Percentiles rank a stretch among this genome's conserved stretches.
These are phyloP conservation scores for Phytopythium cucurbitacearum DNA, from an alignment of 352 stramenopile genomes.

Conservation along the genomic window DNA sequence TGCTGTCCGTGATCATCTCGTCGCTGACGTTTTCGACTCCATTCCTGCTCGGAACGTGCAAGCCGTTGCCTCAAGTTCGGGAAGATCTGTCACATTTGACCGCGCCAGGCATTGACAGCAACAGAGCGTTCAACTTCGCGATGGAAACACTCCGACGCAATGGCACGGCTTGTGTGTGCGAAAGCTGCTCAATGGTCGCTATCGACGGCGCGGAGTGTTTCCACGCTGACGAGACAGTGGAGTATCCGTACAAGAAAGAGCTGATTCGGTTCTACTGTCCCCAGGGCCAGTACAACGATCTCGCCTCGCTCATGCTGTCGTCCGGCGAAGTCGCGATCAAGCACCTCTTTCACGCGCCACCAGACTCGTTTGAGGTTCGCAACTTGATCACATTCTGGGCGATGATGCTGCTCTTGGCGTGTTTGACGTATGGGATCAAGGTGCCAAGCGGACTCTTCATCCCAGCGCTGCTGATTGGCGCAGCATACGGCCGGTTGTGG, in stretches of 20 bases:
- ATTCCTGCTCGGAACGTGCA: constrained; percentile 63
- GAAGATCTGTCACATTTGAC: constrained; percentile 50
- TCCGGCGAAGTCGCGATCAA: constrained; percentile 93
- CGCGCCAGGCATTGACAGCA: constrained; percentile 29
- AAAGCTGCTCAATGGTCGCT: constrained; percentile 45
- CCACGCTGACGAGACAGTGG: constrained; percentile 55
- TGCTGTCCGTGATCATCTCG: constrained; percentile 56
- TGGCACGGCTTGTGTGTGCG: constrained; percentile 64
- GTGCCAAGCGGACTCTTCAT: constrained; percentile 97
- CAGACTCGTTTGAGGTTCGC: constrained; percentile 66
- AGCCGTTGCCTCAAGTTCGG: constrained; percentile 45
- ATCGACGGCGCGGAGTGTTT: constrained; percentile 59
- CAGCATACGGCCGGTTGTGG: constrained; percentile 92
- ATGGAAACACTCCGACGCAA: constrained; percentile 71
- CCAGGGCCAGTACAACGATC: constrained; percentile 96
- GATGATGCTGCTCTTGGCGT: constrained; percentile 78
- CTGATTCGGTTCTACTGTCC: constrained; percentile 95
- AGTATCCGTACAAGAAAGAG: constrained; percentile 83
- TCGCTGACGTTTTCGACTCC: constrained; percentile 58
- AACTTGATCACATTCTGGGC: constrained; percentile 75
- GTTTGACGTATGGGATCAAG: constrained; percentile 95
- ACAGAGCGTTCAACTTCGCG: constrained; percentile 61
- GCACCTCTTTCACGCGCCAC: constrained; percentile 93
- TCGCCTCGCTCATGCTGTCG: constrained; percentile 94
- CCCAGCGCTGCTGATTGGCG: constrained; percentile 92